Base-by-base conservation (phyloP, 352 stramenopile species). In the Pythium biforme region DNA sequence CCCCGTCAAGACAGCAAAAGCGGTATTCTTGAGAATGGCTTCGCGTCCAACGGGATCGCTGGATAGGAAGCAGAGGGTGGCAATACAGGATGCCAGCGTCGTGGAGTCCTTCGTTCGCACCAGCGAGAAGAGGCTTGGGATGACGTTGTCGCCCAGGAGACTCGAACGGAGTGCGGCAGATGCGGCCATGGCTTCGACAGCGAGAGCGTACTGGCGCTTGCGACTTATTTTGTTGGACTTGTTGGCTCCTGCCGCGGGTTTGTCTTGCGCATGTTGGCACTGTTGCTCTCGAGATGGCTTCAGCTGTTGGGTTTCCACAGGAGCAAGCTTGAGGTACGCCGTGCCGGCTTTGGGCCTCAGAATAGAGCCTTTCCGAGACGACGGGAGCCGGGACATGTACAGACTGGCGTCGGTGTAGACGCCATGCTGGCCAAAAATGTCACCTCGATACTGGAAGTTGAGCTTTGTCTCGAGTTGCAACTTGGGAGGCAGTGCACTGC, bases 381-480 rank as follows among this genome's bases (percentile, higher is more conserved):
- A 72, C 9, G 81, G 76, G 11, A 92, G 49, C 3, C 83, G 76
- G 19, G 83, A 92, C 69, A 92, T 85, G 66, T 92, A 92, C 20
- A 92, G 54, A 26, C 72, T 74, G 0, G 77, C 81, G 15, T 92
- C 81, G 0, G 68, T 77, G 64, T 92, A 92, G n/a, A 75, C 55
- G 3, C 81, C 83, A 43, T 77, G 83, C 59, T 92, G 83, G n/a
- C 76, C 70, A 55, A 92, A 92, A 11, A 88, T 65, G 47, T 92
- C 83, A 39, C 83, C 83, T 55, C 72, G 73, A 54, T 90, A 92
- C 48, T 85, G 76, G 62, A 90, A 92, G 14, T 79, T 80, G 61
- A 74, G 72, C 12, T 74, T 64, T 10, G 79, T 61, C 4, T 75
- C 55, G 8, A 74, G 63, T 29, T 62, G 64, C 19, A 62, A 37